A percentile compares a stretch with the other conserved stretches of the same genome.
These are phyloP conservation scores for Rossbeevera mucosa DNA, from an alignment of 768 basidiomycete species.

Conservation along the genomic window DNA sequence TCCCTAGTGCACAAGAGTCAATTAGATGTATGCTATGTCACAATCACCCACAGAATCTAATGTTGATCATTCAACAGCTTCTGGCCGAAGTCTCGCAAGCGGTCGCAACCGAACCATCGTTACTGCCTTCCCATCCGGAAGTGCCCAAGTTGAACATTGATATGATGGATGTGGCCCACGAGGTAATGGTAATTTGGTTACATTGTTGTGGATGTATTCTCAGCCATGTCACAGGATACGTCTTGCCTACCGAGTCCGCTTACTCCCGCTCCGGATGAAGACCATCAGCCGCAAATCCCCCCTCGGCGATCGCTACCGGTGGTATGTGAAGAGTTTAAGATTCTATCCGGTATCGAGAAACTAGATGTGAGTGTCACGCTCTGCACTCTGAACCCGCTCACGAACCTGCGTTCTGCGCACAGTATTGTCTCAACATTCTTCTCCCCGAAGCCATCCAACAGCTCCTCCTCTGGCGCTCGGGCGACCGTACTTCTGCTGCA, in stretches of 20 bases:
- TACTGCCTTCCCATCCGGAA: slow-evolving; percentile 25
- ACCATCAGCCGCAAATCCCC: background rate
- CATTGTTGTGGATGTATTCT: background rate
- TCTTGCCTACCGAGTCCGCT: slow-evolving; percentile 21
- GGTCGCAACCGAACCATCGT: slow-evolving; percentile 27
- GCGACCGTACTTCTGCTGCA: slow-evolving; percentile 46
- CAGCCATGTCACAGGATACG: slow-evolving; percentile 11
- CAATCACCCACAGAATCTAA: slow-evolving; percentile 13
- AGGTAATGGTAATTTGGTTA: slow-evolving; percentile 20
- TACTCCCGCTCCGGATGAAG: slow-evolving; percentile 15
- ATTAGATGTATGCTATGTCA: slow-evolving; percentile 23
- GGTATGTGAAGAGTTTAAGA: slow-evolving; percentile 43
- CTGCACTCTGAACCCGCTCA: background rate
- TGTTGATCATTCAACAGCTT: slow-evolving; percentile 21
- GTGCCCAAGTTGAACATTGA: slow-evolving; percentile 16
- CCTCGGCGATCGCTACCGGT: slow-evolving; percentile 14
- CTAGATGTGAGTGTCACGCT: slow-evolving; percentile 39
- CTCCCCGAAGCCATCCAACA: slow-evolving; percentile 70
- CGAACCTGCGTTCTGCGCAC: slow-evolving; percentile 1
- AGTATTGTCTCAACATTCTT: slow-evolving; percentile 73
- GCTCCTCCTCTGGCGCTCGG: slow-evolving; percentile 67
- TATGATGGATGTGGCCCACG: background rate
- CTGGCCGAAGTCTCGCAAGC: slow-evolving; percentile 27
- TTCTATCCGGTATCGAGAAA: slow-evolving; percentile 44
- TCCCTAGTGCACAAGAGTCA: slow-evolving; percentile 20